Conservation (phyloP, 2,329 filamentous ascomycete species). For the Aspergillus ustus region DNA sequence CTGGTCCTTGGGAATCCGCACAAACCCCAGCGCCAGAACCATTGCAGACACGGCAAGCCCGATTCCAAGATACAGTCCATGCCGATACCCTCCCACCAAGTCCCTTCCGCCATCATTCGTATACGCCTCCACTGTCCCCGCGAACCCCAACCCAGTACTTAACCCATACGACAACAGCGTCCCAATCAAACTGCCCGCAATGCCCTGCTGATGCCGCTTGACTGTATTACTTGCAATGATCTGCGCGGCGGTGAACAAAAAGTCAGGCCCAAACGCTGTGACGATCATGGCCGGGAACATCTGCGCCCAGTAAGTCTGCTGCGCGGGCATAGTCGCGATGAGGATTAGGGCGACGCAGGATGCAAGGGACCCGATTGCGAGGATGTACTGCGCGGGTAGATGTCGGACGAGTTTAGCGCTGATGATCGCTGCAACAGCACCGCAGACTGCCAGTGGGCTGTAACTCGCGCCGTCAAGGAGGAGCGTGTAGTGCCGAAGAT, state of each 20-base stretch:
- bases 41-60: conserved; percentile 35
- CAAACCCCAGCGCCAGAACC: conserved; percentile 17
- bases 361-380: conserved; percentile 42
- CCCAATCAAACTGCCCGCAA: conserved; percentile 44
- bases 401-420: conserved; percentile 25
- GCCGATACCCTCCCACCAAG: conserved; percentile 42
- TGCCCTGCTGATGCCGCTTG: conserved; percentile 45
- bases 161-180: conserved; percentile 51
- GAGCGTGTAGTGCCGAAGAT: conserved; percentile 20
- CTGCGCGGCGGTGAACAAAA: conserved; percentile 47
- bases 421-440: conserved; percentile 32
- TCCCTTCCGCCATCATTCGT: conserved; percentile 40
- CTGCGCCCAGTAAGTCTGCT: conserved; percentile 21
- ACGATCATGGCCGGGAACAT: conserved; percentile 22
- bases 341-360: conserved; percentile 44
- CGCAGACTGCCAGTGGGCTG: conserved; percentile 1
- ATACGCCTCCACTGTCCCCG: conserved; percentile 48
- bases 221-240: conserved; percentile 46
- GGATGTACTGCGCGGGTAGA: conserved; percentile 37
- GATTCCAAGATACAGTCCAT: conserved; percentile 44
- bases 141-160: conserved; percentile 48
- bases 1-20: not conserved
- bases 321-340: conserved; percentile 21
- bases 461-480: conserved; percentile 28
- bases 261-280: conserved; percentile 34